A percentile compares a stretch with the other conserved stretches of the same genome.
phyloP scores from a whole-genome alignment of 1,139 yeast species.

The Geotrichum macrosporum region DNA sequence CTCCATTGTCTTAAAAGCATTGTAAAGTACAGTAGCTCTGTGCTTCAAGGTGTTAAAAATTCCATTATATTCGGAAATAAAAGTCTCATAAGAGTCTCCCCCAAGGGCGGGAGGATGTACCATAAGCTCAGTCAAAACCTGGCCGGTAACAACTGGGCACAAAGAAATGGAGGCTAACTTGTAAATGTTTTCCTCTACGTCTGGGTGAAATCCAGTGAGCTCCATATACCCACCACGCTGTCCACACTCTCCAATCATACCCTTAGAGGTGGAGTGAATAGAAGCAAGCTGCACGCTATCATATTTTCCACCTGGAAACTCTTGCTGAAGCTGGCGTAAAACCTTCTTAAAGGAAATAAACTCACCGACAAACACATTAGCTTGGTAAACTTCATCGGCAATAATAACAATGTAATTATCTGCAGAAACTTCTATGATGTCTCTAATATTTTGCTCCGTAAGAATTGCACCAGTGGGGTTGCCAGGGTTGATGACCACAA shows the following conservation, averaged over 20 bases:
- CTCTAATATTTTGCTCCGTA: conserved; percentile 57
- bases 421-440: conserved; percentile 73
- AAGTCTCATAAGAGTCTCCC: conserved; percentile 67
- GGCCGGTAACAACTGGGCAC: conserved; percentile 94
- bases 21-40: conserved; percentile 61
- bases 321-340: conserved; percentile 54
- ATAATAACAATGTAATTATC: conserved; percentile 76
- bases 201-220: conserved; percentile 68
- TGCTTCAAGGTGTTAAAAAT: conserved; percentile 59
- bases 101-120: conserved; percentile 81
- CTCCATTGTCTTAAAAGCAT: conserved; percentile 69
- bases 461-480: conserved; percentile 94
- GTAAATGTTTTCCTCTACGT: conserved; percentile 63
- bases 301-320: conserved; percentile 52
- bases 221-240: conserved; percentile 99
- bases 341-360: conserved; percentile 45
- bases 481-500: conserved; percentile 95
- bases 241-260: conserved; percentile 97
- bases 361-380: conserved; percentile 64
- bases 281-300: conserved; percentile 82
- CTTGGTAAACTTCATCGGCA: conserved; percentile 97
- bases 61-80: conserved; percentile 53
- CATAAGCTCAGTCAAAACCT: conserved; percentile 87
- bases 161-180: conserved; percentile 85
- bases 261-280: conserved; percentile 91